Evolutionary conservation across 2,329 filamentous ascomycete species (phyloP).

Genomic region (Pseudogymnoascus sp.): DNA sequence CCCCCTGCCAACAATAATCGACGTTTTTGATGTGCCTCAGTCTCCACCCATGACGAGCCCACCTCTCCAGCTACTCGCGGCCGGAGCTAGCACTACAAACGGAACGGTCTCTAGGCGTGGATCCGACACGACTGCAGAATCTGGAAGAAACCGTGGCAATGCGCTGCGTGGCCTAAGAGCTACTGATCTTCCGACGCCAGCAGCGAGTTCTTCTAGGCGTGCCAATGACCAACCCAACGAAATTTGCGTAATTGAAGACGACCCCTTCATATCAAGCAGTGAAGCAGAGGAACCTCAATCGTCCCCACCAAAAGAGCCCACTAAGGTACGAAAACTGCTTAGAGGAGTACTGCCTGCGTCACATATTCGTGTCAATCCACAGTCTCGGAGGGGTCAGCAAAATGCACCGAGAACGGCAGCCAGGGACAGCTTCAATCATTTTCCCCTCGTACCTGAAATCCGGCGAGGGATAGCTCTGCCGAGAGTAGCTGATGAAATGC

Average conservation of each 20-base stretch:
- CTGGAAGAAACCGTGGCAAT: not conserved
- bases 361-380: slow-evolving; percentile 55
- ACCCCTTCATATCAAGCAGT: not conserved
- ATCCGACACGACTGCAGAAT: not conserved
- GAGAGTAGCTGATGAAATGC: slow-evolving; percentile 10
- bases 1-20: not conserved
- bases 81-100: not conserved
- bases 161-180: not conserved
- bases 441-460: slow-evolving; percentile 14
- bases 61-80: slow-evolving; percentile 13
- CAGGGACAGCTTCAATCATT: slow-evolving; percentile 15
- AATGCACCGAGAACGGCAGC: not conserved
- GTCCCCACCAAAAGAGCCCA: slow-evolving; percentile 1
- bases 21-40: slow-evolving; percentile 33
- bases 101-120: not conserved
- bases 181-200: slow-evolving; percentile 23
- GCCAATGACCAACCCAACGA: not conserved
- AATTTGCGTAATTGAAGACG: not conserved
- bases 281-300: not conserved
- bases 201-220: slow-evolving; percentile 24
- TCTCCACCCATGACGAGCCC: slow-evolving; percentile 35
- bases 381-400: slow-evolving; percentile 26
- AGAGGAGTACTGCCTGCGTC: slow-evolving; percentile 60
- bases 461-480: slow-evolving; percentile 28
- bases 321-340: slow-evolving; percentile 33